Evolutionary conservation across 306 rosid species (phyloP), one percentile per base, ranked within the genome.

Genomic region (Abrus precatorius): DNA sequence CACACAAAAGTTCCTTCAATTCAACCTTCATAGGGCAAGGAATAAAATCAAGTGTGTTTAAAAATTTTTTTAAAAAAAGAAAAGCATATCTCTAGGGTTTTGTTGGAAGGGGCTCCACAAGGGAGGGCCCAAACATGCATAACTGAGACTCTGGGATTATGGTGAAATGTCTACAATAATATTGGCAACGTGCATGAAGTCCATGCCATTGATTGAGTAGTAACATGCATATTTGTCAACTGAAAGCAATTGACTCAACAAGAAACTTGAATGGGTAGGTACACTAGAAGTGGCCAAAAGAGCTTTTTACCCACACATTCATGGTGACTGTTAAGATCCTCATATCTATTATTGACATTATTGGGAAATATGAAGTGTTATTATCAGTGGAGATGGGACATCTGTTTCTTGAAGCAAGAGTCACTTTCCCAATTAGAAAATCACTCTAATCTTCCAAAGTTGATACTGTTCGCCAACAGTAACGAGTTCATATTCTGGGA

Each of bases 301-400:
- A 69, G 56, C 59, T 32, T 80, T 80, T 54, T 74, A 76, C 69
- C 60, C 82, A 69, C 78, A 69, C 38, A 62, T 70, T 60, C 75
- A 72, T 72, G 59, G 67, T 53, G 33, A 71, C 69, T 41, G 32
- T 38, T 52, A 38, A 48, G 60, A 78, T 78, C 38, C 72, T 63
- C 59, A 49, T 9, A 68, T 82, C 77, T 50, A 56, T 68, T 82
- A 61, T 80, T 75, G 54, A 69, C 79, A 80, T 75, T 75, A 84
- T 76, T 63, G 55, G 68, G 34, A 45, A 80, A 63, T 40, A 61
- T 79, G 43, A 61, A n/a, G 62, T 75, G 56, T 40, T 30, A 9
- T 76, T 38, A 57, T 82, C 72, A 9, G 5, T 34, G 29, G 69
- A 57, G 72, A 81, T 32, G 32, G 43, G 75, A 53, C 75, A 40